Percentiles rank a stretch among this genome's conserved stretches.
Evolutionary conservation across 139 green algal genomes (phyloP).

Genomic region (Micromonas commoda): DNA sequence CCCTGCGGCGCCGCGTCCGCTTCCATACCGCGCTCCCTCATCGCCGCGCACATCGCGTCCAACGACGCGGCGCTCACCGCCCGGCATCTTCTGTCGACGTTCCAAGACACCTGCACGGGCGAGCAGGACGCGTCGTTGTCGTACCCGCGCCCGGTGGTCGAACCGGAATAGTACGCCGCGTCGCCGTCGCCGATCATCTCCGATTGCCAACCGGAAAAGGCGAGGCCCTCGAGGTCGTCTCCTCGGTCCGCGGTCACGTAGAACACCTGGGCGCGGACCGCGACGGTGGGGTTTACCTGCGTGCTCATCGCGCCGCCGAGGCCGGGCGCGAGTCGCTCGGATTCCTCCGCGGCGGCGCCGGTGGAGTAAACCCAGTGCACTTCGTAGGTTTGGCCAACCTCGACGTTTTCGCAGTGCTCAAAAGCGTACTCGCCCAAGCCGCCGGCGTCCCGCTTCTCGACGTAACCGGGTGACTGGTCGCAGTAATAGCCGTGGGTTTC

Average conservation of each 20-base stretch:
- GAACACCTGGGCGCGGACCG: constrained; percentile 3
- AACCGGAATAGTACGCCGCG: background rate
- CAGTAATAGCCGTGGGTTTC: no score
- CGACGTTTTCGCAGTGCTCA: background rate
- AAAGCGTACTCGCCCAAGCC: background rate
- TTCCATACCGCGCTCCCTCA: no score
- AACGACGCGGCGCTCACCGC: background rate
- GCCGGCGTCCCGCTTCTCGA: background rate
- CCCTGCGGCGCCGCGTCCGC: no score
- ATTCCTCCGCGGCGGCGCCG: background rate
- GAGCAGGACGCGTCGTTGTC: background rate
- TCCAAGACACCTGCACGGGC: background rate
- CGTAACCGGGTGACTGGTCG: no score
- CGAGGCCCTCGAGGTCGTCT: background rate
- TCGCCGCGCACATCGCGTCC: background rate
- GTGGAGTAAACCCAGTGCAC: constrained; percentile 7
- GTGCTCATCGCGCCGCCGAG: background rate
- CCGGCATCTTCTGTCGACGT: background rate
- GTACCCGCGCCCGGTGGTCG: background rate
- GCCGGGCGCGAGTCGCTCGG: background rate
- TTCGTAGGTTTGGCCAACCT: background rate
- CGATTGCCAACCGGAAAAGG: background rate
- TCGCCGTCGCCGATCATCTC: background rate
- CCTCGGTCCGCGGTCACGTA: background rate
- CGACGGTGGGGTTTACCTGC: background rate